phyloP scores from a whole-genome alignment of 306 rosid species.

The Rubus parviflorus region DNA sequence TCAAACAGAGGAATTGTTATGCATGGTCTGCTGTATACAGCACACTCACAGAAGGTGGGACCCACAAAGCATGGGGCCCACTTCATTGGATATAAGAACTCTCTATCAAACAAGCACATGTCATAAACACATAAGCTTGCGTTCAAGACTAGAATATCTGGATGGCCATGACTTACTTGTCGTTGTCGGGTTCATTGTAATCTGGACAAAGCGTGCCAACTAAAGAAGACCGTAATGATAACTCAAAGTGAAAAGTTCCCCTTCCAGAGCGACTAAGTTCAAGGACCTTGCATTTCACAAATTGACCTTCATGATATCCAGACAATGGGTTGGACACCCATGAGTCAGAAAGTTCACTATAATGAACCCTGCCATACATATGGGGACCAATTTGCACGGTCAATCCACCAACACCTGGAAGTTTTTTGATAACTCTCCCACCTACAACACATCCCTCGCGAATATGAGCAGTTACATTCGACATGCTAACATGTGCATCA shows the following conservation, averaged over 20 bases:
- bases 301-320: slow-evolving; percentile 80
- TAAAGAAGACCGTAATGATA: slow-evolving; percentile 58
- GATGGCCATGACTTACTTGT: slow-evolving; percentile 39
- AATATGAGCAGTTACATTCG: slow-evolving; percentile 43
- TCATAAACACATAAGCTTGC: neutral
- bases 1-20: neutral
- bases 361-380: slow-evolving; percentile 76
- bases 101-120: neutral
- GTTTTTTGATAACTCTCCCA: slow-evolving; percentile 71
- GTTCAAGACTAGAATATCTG: neutral
- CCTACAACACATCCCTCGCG: slow-evolving; percentile 66
- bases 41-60: too few relatives aligned
- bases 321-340: slow-evolving; percentile 75
- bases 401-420: slow-evolving; percentile 85
- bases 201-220: slow-evolving; percentile 34
- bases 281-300: slow-evolving; percentile 77
- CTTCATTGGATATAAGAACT: too few relatives aligned
- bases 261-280: slow-evolving; percentile 50
- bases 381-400: slow-evolving; percentile 75
- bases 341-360: slow-evolving; percentile 62
- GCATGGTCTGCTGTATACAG: too few relatives aligned
- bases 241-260: slow-evolving; percentile 71
- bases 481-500: slow-evolving; percentile 27
- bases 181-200: slow-evolving; percentile 29
- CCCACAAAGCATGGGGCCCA: too few relatives aligned